These are phyloP conservation scores for Fusarium xyrophilum DNA, from an alignment of 2,329 filamentous ascomycete genomes.

Conservation along the genomic window DNA sequence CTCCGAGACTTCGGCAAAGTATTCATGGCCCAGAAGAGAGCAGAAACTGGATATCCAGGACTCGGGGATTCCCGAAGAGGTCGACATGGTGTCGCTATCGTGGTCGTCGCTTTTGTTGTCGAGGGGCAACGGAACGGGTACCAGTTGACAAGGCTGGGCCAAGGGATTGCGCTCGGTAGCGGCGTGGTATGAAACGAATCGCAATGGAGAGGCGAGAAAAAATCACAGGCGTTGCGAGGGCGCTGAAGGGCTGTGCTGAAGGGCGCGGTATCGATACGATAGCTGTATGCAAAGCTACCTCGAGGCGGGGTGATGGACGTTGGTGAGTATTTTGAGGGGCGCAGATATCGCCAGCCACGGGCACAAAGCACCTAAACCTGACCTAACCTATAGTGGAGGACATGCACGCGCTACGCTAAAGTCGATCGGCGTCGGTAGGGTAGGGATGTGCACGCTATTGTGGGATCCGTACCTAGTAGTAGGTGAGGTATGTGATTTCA, in stretches of 20 bases:
- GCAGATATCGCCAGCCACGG: conserved; percentile 32
- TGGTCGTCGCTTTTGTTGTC: conserved; percentile 6
- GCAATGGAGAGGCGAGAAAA: conserved; percentile 1
- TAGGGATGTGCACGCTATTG: not conserved
- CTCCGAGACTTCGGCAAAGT: conserved; percentile 98
- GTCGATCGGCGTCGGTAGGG: conserved; percentile 2
- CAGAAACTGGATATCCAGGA: conserved; percentile 99
- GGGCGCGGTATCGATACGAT: conserved; percentile 38
- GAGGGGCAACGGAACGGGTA: conserved; percentile 7
- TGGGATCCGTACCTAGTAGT: not conserved
- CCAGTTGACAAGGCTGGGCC: conserved; percentile 16
- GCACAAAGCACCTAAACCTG: not conserved
- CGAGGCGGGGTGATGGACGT: conserved; percentile 40
- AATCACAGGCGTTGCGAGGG: not conserved
- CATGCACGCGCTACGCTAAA: conserved; percentile 20
- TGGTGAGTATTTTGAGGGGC: conserved; percentile 34
- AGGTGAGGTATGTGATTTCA: conserved; percentile 10
- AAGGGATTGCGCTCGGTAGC: conserved; percentile 21
- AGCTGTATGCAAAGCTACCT: conserved; percentile 23
- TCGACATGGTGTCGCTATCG: conserved; percentile 57
- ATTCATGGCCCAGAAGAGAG: conserved; percentile 93
- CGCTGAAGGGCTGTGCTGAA: conserved; percentile 15
- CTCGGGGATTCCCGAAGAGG: conserved; percentile 71
- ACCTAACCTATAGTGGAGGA: conserved; percentile 4
- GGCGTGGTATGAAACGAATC: not conserved